These are phyloP conservation scores for Neostapfia colusana DNA, from an alignment of 176 grass and related monocot species.

Conservation along the genomic window DNA sequence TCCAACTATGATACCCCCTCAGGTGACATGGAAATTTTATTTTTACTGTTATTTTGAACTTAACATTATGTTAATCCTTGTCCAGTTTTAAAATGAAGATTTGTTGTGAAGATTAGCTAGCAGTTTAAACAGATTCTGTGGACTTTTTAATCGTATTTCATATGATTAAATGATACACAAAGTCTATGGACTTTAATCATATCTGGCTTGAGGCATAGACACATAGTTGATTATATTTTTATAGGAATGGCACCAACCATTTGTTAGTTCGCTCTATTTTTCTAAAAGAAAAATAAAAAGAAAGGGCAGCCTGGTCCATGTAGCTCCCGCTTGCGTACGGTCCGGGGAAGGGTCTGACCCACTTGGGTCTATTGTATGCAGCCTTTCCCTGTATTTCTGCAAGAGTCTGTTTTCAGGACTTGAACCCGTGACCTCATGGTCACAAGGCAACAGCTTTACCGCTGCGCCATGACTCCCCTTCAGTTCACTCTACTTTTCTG, in stretches of 20 bases:
- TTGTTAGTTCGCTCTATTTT: background rate
- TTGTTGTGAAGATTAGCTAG: background rate
- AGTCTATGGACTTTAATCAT: background rate
- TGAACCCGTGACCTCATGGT: too few species aligned
- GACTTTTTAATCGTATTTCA: background rate
- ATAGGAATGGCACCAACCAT: background rate
- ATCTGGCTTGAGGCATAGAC: background rate
- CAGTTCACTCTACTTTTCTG: background rate
- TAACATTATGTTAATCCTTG: background rate
- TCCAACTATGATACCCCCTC: slow-evolving; percentile 66
- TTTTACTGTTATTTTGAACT: background rate
- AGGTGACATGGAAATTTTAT: slow-evolving; percentile 45
- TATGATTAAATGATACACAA: background rate
- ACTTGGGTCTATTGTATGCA: too few species aligned
- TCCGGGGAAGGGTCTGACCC: too few species aligned
- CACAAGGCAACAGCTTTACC: too few species aligned
- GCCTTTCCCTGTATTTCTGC: too few species aligned
- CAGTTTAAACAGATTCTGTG: background rate
- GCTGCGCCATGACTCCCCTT: too few species aligned
- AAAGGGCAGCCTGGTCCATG: too few species aligned
- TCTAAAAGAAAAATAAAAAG: too few species aligned
- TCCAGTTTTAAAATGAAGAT: background rate
- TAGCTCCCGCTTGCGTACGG: too few species aligned
- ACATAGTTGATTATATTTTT: background rate
- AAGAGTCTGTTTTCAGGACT: too few species aligned